A percentile compares a stretch with the other conserved stretches of the same genome.
Conservation (phyloP, 106 monocot genomes). For the Platanthera guangdongensis region DNA sequence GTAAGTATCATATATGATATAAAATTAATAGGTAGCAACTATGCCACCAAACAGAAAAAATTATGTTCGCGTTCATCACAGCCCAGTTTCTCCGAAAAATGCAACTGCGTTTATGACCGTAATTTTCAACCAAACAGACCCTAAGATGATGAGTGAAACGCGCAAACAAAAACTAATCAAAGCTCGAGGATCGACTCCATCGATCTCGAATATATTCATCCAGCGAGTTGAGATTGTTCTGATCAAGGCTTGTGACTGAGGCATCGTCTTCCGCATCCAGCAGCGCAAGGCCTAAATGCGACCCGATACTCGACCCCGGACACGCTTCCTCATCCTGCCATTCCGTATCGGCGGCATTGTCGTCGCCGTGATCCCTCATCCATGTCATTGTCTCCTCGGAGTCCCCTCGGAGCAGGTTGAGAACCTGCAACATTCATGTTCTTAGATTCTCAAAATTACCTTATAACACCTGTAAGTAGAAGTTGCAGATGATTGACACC, state of each 20-base stretch:
- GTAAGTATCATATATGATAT: no score
- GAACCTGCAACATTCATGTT: conserved; percentile 26
- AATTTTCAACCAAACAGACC: no score
- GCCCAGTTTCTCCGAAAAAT: no score
- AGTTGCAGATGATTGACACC: conserved; percentile 17
- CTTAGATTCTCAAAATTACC: background rate
- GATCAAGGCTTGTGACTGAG: conserved; percentile 60
- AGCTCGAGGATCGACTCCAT: conserved; percentile 77
- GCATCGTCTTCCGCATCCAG: conserved; percentile 68
- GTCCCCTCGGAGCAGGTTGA: conserved; percentile 50
- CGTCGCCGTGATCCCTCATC: conserved; percentile 16
- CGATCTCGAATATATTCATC: conserved; percentile 67
- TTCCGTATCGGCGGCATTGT: conserved; percentile 16
- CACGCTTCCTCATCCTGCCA: conserved; percentile 64
- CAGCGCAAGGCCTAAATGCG: conserved; percentile 72
- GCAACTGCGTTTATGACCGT: no score
- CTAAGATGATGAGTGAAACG: no score
- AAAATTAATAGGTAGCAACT: no score
- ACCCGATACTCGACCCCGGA: conserved; percentile 46
- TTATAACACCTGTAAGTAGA: background rate
- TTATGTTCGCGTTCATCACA: no score
- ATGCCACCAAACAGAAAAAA: no score
- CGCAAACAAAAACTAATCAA: conserved; percentile 33
- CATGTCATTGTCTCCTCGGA: conserved; percentile 28
- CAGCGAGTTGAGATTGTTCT: conserved; percentile 32